A percentile compares a stretch with the other conserved stretches of the same genome.
Evolutionary conservation across 1,284 basidiomycete species (phyloP).

Genomic region (Moniliophthora roreri): DNA sequence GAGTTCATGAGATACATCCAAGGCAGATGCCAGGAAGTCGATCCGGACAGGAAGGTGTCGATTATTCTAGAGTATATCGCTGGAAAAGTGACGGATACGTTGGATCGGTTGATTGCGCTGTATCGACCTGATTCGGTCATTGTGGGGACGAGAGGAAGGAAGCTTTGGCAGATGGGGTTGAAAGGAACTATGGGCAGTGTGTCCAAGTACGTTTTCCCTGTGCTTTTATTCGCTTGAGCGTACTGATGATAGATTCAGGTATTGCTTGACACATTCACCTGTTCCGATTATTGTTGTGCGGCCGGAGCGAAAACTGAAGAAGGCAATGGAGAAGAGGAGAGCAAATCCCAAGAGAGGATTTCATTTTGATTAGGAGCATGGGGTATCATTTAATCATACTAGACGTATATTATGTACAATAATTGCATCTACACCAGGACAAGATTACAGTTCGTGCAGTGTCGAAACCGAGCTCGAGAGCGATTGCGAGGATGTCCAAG

Average conservation of each 20-base stretch:
- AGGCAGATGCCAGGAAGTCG: slow-evolving; percentile 79
- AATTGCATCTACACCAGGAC: no score
- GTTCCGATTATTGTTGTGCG: slow-evolving; percentile 92
- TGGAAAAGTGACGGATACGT: slow-evolving; percentile 85
- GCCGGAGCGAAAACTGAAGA: slow-evolving; percentile 85
- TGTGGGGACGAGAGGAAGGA: slow-evolving; percentile 85
- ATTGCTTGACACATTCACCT: slow-evolving; percentile 86
- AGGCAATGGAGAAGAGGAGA: slow-evolving; percentile 78
- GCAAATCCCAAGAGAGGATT: slow-evolving; percentile 83
- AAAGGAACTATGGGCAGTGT: slow-evolving; percentile 56
- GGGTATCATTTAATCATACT: slow-evolving; percentile 9
- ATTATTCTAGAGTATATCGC: slow-evolving; percentile 95
- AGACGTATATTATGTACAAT: no score
- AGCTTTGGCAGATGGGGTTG: slow-evolving; percentile 22
- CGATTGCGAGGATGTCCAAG: no score
- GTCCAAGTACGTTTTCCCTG: slow-evolving; percentile 44
- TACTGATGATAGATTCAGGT: slow-evolving; percentile 41
- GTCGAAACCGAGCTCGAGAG: no score
- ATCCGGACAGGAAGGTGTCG: slow-evolving; percentile 80
- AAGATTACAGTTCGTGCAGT: no score
- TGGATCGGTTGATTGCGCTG: slow-evolving; percentile 91
- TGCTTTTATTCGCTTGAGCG: slow-evolving; percentile 1
- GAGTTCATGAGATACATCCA: slow-evolving; percentile 82
- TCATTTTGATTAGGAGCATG: slow-evolving; percentile 62
- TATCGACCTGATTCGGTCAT: slow-evolving; percentile 95